These are phyloP conservation scores for Amphichorda felina DNA, from an alignment of 2,329 filamentous ascomycete genomes.

Conservation along the genomic window DNA sequence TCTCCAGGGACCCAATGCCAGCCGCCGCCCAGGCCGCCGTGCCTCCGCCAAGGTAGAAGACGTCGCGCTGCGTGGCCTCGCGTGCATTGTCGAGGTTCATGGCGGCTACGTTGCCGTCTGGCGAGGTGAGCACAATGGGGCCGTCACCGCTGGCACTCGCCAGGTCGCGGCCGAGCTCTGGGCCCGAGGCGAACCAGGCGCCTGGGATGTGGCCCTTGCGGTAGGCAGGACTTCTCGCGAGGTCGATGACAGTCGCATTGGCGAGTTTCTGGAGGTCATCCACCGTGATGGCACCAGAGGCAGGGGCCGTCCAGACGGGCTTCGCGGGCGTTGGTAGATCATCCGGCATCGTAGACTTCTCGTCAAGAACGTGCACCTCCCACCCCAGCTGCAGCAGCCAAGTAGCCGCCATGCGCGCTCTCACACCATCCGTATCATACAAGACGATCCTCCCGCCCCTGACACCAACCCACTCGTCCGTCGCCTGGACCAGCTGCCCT, in stretches of 20 bases:
- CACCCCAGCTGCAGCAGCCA: slow-evolving; percentile 18
- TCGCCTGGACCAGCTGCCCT: slow-evolving; percentile 17
- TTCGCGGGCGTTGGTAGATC: slow-evolving; percentile 1
- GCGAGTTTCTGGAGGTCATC: slow-evolving; percentile 6
- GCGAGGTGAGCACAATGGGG: slow-evolving; percentile 13
- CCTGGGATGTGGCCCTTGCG: slow-evolving; percentile 16
- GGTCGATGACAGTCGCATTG: slow-evolving; percentile 12
- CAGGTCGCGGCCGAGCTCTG: slow-evolving; percentile 15
- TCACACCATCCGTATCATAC: slow-evolving; percentile 14
- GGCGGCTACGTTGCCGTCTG: slow-evolving; percentile 6
- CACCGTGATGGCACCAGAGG: slow-evolving; percentile 2
- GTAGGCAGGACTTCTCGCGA: slow-evolving; percentile 15
- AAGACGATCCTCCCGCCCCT: slow-evolving; percentile 15
- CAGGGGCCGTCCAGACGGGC: slow-evolving; percentile 2
- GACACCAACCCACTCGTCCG: slow-evolving; percentile 18
- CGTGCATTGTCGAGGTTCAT: slow-evolving; percentile 5
- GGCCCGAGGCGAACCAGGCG: slow-evolving; percentile 17
- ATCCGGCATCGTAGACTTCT: slow-evolving; percentile 6
- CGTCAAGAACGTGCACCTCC: slow-evolving; percentile 14
- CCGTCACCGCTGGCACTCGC: slow-evolving; percentile 5
- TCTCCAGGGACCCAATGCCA: slow-evolving; percentile 9
- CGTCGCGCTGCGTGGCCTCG: background rate
- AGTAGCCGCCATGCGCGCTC: slow-evolving; percentile 15
- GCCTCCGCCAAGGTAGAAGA: slow-evolving; percentile 13
- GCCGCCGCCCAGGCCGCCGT: slow-evolving; percentile 13